Evolutionary conservation across 2,329 filamentous ascomycete species (phyloP).

Genomic region (Calonectria ilicicola): DNA sequence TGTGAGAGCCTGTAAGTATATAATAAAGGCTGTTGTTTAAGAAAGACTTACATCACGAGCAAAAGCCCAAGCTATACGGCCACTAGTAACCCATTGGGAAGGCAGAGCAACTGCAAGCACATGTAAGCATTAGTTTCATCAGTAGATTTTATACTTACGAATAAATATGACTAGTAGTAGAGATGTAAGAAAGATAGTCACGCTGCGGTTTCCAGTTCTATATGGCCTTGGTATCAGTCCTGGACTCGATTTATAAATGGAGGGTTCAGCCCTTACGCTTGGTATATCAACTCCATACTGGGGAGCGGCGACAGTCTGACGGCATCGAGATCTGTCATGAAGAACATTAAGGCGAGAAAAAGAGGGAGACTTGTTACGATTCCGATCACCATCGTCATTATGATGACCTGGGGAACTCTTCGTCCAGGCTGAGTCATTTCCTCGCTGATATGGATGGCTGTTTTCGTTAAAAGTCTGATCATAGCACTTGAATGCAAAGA

Average conservation of each 20-base stretch:
- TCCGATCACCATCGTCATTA: conserved; percentile 22
- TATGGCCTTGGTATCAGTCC: too few relatives aligned
- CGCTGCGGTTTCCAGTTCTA: conserved; percentile 15
- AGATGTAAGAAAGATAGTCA: conserved; percentile 1
- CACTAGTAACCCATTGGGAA: conserved; percentile 12
- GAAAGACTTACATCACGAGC: conserved; percentile 10
- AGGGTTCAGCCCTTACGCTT: conserved; percentile 12
- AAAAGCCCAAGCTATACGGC: conserved; percentile 17
- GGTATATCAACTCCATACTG: conserved; percentile 25
- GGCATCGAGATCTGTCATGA: conserved; percentile 24
- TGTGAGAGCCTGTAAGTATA: not conserved
- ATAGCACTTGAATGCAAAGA: fast-evolving
- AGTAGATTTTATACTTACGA: not conserved
- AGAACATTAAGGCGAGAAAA: conserved; percentile 22
- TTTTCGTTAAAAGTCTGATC: not conserved
- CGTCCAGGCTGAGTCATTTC: conserved; percentile 27
- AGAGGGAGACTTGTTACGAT: conserved; percentile 10
- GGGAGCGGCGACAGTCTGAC: conserved; percentile 19
- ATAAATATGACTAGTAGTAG: conserved; percentile 8
- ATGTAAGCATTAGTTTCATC: not conserved
- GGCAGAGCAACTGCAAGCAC: not conserved
- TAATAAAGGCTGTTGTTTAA: too few relatives aligned
- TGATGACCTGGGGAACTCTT: conserved; percentile 24
- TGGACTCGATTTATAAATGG: too few relatives aligned
- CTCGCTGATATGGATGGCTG: conserved; percentile 28